Base-by-base conservation (phyloP, 345 rosid species). In the Rhizophora apiculata region DNA sequence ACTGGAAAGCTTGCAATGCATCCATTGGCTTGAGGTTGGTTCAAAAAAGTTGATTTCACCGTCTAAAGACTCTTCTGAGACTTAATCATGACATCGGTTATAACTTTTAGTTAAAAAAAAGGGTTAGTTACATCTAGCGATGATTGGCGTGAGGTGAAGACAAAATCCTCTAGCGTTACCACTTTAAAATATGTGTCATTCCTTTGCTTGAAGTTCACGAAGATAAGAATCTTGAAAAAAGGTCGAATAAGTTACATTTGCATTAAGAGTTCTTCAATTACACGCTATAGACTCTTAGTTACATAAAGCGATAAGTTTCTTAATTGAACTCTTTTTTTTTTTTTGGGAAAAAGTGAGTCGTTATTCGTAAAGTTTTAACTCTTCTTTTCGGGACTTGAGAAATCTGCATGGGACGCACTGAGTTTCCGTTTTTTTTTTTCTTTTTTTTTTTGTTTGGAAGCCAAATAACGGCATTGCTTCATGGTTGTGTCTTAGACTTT, bases 391-490 rank as follows among this genome's bases (percentile, higher is more conserved):
- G 6, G 36, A 34, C 6, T 6, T 4, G 34, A 31, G 34, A 5
- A 31, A 31, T 31, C 34, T 31, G 34, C 5, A 27, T 16, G 49
- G 29, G 1, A 5, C 24, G 74, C 53, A 30, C 26, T 26, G n/a
- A 34, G 52, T 62, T 58, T 64, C 72, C 72, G 66, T 61, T 61
- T 70, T 66, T 77, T 77, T 68, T 66, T 77, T 77, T 68, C n/a
- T n/a, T n/a, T n/a, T n/a, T n/a, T n/a, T n/a, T 66, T 77, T 77
- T 68, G 69, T 76, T 71, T 54, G 76, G 68, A 66, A 55, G 79
- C 78, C 70, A 36, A 52, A 71, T 78, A 80, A 73, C 81, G 81
- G 84, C 82, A 65, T 70, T 34, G 60, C 49, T 75, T 64, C 75
- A 68, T 78, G 79, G 76, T 73, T 29, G 31, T 36, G 16, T 24